These are phyloP conservation scores for Aspergillus udagawae DNA, from an alignment of 2,329 filamentous ascomycete species.

Conservation along the genomic window DNA sequence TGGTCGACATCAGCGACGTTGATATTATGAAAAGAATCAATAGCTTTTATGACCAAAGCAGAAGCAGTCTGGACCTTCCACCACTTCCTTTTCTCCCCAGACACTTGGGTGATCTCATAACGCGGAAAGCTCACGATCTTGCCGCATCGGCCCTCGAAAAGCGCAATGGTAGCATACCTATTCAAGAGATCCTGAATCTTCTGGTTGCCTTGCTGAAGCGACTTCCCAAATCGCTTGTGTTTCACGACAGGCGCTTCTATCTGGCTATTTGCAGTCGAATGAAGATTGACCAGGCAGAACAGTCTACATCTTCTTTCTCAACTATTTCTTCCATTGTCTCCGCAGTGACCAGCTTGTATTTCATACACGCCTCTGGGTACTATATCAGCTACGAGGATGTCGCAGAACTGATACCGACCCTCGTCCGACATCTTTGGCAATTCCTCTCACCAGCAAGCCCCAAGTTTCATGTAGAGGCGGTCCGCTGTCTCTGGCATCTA, in stretches of 20 bases:
- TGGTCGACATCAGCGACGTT: constrained; percentile 14
- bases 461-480: constrained; percentile 92
- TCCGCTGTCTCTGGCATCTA: constrained; percentile 79
- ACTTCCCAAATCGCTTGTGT: constrained; percentile 32
- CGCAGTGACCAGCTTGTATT: constrained; percentile 42
- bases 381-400: constrained; percentile 47
- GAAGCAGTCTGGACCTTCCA: constrained; percentile 63
- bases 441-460: constrained; percentile 78
- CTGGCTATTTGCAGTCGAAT: constrained; percentile 28
- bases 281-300: constrained; percentile 15
- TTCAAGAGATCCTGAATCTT: constrained; percentile 57
- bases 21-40: constrained; percentile 59
- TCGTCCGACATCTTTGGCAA: constrained; percentile 72
- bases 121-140: constrained; percentile 53
- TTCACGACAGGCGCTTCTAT: constrained; percentile 34
- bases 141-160: constrained; percentile 30
- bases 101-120: constrained; percentile 58
- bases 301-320: constrained; percentile 31
- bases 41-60: constrained; percentile 65
- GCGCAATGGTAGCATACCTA: constrained; percentile 34
- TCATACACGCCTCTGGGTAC: constrained; percentile 30
- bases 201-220: constrained; percentile 50
- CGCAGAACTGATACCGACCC: constrained; percentile 58
- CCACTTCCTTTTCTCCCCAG: constrained; percentile 56
- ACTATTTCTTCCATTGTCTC: constrained; percentile 44